phyloP scores from a whole-genome alignment of 1,284 basidiomycete genomes.

The Ceratobasidium sp. region DNA sequence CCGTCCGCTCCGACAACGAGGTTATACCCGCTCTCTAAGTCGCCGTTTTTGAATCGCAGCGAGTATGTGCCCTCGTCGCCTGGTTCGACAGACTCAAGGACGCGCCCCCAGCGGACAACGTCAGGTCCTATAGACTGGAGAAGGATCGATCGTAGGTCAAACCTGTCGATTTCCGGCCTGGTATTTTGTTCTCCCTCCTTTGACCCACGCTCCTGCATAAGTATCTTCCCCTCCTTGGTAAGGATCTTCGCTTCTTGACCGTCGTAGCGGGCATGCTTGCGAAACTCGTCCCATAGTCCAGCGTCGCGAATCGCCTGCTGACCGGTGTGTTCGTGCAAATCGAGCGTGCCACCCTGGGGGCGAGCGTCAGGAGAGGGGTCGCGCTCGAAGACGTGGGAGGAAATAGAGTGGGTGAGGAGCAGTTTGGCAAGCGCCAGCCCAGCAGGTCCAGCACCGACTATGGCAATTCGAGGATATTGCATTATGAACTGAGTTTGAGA shows the following conservation, averaged over 20 bases:
- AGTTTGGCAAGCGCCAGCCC: constrained; percentile 60
- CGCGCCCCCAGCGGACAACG: constrained; percentile 54
- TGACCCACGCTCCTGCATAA: not conserved
- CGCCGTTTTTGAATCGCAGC: constrained; percentile 49
- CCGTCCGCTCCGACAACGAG: constrained; percentile 65
- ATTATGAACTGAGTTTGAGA: too few relatives aligned
- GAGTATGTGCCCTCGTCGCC: constrained; percentile 29
- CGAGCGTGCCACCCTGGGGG: constrained; percentile 60
- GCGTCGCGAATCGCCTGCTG: constrained; percentile 55
- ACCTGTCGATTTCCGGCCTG: constrained; percentile 49
- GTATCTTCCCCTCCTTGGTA: constrained; percentile 51
- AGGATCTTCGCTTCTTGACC: constrained; percentile 54
- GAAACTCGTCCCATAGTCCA: constrained; percentile 55
- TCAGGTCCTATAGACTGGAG: constrained; percentile 51
- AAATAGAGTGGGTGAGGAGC: constrained; percentile 55
- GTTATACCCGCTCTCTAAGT: constrained; percentile 50
- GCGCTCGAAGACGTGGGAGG: constrained; percentile 57
- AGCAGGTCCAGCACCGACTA: constrained; percentile 59
- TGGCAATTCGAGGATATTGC: constrained; percentile 50
- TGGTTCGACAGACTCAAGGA: constrained; percentile 46
- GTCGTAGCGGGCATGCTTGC: constrained; percentile 52
- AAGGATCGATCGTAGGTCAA: constrained; percentile 54
- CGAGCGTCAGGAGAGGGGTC: constrained; percentile 55
- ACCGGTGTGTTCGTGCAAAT: constrained; percentile 59
- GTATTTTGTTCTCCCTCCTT: constrained; percentile 42